phyloP scores from a whole-genome alignment of 192 early-diverging fungal species.

The Podila minutissima region DNA sequence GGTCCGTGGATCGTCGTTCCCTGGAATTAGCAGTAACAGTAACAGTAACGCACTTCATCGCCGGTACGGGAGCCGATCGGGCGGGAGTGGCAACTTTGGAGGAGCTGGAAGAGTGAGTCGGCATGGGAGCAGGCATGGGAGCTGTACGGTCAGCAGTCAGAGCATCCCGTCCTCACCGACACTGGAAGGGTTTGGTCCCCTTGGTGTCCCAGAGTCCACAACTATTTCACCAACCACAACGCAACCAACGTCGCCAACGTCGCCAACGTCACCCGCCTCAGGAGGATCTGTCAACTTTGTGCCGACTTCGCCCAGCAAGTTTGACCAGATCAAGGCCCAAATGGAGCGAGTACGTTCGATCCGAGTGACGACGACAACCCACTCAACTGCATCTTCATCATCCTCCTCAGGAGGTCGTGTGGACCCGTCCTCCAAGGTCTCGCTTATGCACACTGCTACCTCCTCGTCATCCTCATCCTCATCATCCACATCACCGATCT shows the following conservation, averaged over 20 bases:
- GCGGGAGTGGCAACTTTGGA: not conserved
- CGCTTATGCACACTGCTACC: not conserved
- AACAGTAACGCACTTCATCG: not conserved
- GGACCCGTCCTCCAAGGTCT: not conserved
- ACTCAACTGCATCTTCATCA: not conserved
- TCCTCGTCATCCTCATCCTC: slow-evolving; percentile 1
- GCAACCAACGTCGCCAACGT: not conserved
- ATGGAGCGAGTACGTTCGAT: slow-evolving; percentile 18
- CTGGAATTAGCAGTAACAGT: not conserved
- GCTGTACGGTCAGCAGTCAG: not conserved
- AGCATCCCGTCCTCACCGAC: not conserved
- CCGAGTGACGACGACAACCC: not conserved
- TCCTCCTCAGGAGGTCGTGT: slow-evolving; percentile 2
- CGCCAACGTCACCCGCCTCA: not conserved
- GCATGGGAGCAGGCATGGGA: slow-evolving; percentile 4
- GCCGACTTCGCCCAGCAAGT: slow-evolving; percentile 18
- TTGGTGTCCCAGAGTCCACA: not conserved
- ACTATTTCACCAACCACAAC: not conserved
- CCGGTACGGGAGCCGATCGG: slow-evolving; percentile 3
- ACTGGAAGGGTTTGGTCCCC: not conserved
- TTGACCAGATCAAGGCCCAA: slow-evolving; percentile 36
- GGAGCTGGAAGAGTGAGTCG: not conserved
- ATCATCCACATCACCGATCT: not conserved
- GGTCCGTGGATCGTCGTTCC: slow-evolving; percentile 9
- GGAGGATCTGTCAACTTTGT: not conserved